Evolutionary conservation across 306 rosid genomes (phyloP), one percentile per base, ranked within the genome.

Genomic region (Acacia crassicarpa): DNA sequence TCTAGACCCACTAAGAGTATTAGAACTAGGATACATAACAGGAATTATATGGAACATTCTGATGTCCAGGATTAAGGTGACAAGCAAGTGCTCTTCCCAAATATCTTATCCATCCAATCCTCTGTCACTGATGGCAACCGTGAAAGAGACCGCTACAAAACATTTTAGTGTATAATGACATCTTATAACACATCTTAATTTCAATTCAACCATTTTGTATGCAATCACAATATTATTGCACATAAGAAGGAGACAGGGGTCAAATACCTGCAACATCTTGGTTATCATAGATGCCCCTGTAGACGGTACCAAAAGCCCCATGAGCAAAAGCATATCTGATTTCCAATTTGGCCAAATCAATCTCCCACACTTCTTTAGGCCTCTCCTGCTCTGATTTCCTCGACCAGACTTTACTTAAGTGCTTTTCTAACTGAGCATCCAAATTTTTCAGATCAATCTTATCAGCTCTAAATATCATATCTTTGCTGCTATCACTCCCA

Each of bases 341-440:
- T 59, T 91, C 89, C 87, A 95, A 87, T 87, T 91, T 93, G 54
- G 96, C 83, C 81, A 95, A 83, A 72, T 95, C 98, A 74, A 95
- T 86, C 90, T 92, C 99, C 98, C 99, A 95, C 46, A 87, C 97
- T 72, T 95, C 98, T 81, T 73, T 88, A 19, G 93, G 96, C 90
- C 83, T 86, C 56, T 89, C 87, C 25, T 17, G 3, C 20, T 85
- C 93, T 22, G 77, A 33, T 76, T 44, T 88, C 76, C 80, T 92
- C 1, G 98, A 89, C 92, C 93, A 95, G 84, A 92, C 98, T 87
- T 88, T 89, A 91, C 90, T 95, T 72, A 95, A 81, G 85, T 95
- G 99, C 90, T 88, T 95, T 85, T 95, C 99, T 69, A 95, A 85
- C 87, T 95, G 98, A 14, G 93, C 88, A 87, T 95, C 99, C 85